A percentile compares a stretch with the other conserved stretches of the same genome.
Evolutionary conservation across 495 filamentous ascomycete species (phyloP).

Genomic region (Xylaria bambusicola): DNA sequence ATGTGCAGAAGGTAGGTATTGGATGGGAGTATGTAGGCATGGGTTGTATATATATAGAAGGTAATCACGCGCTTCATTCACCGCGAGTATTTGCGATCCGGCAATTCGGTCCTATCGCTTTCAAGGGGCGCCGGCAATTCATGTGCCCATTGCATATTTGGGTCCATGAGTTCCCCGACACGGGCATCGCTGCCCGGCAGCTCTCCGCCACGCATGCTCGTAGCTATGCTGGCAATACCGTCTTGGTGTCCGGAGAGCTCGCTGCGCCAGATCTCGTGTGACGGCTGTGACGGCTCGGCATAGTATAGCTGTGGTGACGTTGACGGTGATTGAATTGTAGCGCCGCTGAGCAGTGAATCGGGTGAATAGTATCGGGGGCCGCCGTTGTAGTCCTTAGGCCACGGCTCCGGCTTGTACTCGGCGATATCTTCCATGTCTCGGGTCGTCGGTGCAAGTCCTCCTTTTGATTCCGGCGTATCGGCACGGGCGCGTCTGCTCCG

Average conservation of each 20-base stretch:
- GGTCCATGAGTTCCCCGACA: conserved; percentile 23
- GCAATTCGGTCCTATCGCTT: conserved; percentile 26
- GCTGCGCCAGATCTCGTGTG: conserved; percentile 17
- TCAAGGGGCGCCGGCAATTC: conserved; percentile 32
- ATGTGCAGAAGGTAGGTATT: too few species aligned
- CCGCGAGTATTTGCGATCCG: conserved; percentile 28
- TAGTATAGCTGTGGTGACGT: neutral
- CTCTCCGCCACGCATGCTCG: neutral
- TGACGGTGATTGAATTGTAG: conserved; percentile 5
- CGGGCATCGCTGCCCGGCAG: conserved; percentile 2
- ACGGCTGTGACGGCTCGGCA: conserved; percentile 19
- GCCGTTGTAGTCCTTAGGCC: conserved; percentile 30
- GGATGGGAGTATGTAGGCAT: too few species aligned
- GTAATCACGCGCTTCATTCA: conserved; percentile 7
- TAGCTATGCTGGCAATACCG: neutral
- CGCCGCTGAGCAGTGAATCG: conserved; percentile 22
- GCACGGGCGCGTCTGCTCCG: conserved; percentile 12
- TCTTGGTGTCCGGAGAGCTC: conserved; percentile 27
- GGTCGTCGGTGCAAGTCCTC: neutral
- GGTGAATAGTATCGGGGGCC: conserved; percentile 26
- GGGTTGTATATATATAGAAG: neutral
- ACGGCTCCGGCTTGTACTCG: conserved; percentile 33
- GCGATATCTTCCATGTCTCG: conserved; percentile 16
- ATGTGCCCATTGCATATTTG: conserved; percentile 27
- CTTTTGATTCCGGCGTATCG: conserved; percentile 14